Conservation (phyloP, 78 protist species). For the Dictyostelium purpureum region DNA sequence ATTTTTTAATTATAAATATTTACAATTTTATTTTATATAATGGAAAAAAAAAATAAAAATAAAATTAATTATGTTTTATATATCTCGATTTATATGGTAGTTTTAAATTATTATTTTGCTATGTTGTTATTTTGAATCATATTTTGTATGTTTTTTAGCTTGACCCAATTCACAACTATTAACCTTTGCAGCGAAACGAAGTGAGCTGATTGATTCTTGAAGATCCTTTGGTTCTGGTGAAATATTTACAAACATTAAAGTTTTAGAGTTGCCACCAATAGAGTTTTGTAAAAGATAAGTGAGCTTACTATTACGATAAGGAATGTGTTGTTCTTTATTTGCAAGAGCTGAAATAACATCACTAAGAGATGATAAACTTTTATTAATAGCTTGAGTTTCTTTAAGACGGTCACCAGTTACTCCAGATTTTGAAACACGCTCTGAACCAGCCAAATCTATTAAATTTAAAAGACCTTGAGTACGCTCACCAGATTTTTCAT, state of each 20-base stretch:
- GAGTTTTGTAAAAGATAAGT: slow-evolving; percentile 69
- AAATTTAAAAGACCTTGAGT: slow-evolving; percentile 79
- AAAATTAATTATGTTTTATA: too few relatives aligned
- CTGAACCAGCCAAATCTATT: slow-evolving; percentile 89
- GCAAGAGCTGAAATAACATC: slow-evolving; percentile 93
- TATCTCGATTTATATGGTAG: too few relatives aligned
- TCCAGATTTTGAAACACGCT: slow-evolving; percentile 75
- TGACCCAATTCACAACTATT: slow-evolving; percentile 80
- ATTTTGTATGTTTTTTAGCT: slow-evolving; percentile 73
- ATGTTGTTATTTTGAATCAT: background rate
- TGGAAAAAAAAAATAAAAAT: too few relatives aligned
- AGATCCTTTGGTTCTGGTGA: slow-evolving; percentile 79
- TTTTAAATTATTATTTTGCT: too few relatives aligned
- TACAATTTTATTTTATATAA: too few relatives aligned
- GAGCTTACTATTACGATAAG: slow-evolving; percentile 74
- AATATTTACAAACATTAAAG: slow-evolving; percentile 93
- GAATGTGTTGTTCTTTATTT: slow-evolving; percentile 74
- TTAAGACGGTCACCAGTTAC: slow-evolving; percentile 67
- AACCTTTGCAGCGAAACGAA: slow-evolving; percentile 80
- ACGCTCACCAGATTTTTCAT: slow-evolving; percentile 47
- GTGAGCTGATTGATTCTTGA: slow-evolving; percentile 64
- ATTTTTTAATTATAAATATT: too few relatives aligned
- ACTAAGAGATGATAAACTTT: slow-evolving; percentile 88
- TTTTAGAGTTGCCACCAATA: slow-evolving; percentile 90
- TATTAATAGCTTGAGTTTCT: slow-evolving; percentile 95